These are phyloP conservation scores for Aureobasidium pullulans DNA, from an alignment of 2,329 filamentous ascomycete species.

Conservation along the genomic window DNA sequence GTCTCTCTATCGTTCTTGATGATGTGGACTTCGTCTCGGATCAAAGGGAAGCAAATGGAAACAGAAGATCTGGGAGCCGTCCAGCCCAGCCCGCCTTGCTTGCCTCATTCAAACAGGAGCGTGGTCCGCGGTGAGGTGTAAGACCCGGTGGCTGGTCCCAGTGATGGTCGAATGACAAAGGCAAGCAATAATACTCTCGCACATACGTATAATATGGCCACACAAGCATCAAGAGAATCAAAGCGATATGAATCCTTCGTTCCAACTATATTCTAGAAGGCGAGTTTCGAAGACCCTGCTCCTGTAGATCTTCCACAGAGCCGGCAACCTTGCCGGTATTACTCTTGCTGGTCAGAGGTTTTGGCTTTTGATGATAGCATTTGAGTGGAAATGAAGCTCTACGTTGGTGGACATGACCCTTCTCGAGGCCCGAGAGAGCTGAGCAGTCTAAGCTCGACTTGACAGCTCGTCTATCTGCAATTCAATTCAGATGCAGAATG, in stretches of 20 bases:
- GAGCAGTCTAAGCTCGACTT: background rate
- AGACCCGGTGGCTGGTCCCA: conserved; percentile 1
- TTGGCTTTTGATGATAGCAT: conserved; percentile 5
- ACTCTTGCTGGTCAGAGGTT: background rate
- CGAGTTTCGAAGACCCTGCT: background rate
- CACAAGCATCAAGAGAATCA: conserved; percentile 3
- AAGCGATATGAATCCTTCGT: conserved; percentile 10
- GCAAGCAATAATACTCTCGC: background rate
- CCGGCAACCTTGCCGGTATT: conserved; percentile 8
- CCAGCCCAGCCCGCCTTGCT: background rate
- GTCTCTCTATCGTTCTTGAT: background rate
- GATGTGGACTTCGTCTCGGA: conserved; percentile 1
- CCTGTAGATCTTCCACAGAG: background rate
- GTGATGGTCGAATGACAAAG: background rate
- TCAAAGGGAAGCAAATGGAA: background rate
- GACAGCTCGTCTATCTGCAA: background rate
- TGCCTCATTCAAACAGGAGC: background rate
- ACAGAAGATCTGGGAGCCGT: background rate
- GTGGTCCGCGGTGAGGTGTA: background rate
- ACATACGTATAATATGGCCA: background rate
- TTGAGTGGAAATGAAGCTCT: conserved; percentile 7
- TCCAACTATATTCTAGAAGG: conserved; percentile 10
- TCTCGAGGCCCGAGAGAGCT: background rate
- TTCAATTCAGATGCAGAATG: background rate
- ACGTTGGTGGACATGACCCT: conserved; percentile 1